Evolutionary conservation across 345 rosid species (phyloP).

Genomic region (Rubroshorea leprosula): DNA sequence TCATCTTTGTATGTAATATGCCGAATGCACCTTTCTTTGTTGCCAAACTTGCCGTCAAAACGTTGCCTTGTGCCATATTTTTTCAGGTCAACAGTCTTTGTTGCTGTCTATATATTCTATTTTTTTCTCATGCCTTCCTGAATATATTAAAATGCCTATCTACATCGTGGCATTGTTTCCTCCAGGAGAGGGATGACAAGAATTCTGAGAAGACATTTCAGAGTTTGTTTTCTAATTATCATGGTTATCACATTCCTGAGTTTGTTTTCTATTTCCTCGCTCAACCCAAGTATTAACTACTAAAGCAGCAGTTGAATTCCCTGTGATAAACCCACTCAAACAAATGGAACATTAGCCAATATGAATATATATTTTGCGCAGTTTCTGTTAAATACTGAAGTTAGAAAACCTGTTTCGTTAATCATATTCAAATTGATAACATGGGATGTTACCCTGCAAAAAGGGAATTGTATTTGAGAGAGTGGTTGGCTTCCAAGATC

Average conservation of each 20-base stretch:
- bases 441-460: slow-evolving; percentile 25
- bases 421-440: background rate
- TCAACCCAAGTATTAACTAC: background rate
- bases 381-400: slow-evolving; percentile 4
- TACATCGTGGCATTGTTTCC: background rate
- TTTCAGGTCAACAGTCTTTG: slow-evolving; percentile 52
- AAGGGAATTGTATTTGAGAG: slow-evolving; percentile 77
- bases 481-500: slow-evolving; percentile 78
- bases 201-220: too few species aligned
- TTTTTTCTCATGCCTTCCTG: background rate
- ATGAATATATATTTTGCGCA: too few species aligned
- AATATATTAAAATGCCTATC: background rate
- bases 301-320: too few species aligned
- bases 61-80: slow-evolving; percentile 83
- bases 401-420: slow-evolving; percentile 1
- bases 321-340: too few species aligned
- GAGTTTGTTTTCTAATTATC: too few species aligned
- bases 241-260: background rate
- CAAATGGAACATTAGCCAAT: background rate
- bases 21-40: slow-evolving; percentile 96
- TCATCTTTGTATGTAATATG: slow-evolving; percentile 23
- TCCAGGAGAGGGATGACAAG: background rate
- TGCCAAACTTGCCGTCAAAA: slow-evolving; percentile 72
- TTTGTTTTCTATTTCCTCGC: too few species aligned
- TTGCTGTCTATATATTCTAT: background rate